These are phyloP conservation scores for Arthrocladium fulminans DNA, from an alignment of 2,329 filamentous ascomycete species.

Conservation along the genomic window DNA sequence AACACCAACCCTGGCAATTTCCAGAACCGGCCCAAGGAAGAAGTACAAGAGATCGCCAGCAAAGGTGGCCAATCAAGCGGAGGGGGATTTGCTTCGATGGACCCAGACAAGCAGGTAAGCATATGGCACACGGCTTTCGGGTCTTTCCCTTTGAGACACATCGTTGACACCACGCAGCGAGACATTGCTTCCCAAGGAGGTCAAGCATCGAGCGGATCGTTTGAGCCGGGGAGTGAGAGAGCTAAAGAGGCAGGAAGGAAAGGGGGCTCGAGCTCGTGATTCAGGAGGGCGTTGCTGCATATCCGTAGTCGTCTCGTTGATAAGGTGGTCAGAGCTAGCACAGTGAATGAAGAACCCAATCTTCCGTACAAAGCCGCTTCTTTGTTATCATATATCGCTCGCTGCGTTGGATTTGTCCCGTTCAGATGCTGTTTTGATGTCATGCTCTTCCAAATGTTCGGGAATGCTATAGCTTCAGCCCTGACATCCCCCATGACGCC, in stretches of 20 bases:
- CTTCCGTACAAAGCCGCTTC: no score
- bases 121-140: not conserved
- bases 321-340: no score
- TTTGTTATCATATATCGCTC: no score
- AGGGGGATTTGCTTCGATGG: slow-evolving; percentile 26
- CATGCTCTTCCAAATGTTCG: no score
- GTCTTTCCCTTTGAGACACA: not conserved
- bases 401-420: no score
- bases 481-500: no score
- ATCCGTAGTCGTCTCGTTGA: no score
- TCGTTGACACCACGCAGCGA: slow-evolving; percentile 28
- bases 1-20: slow-evolving; percentile 29
- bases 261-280: slow-evolving; percentile 33
- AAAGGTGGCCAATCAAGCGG: slow-evolving; percentile 28
- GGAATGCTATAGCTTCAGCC: no score
- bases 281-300: no score
- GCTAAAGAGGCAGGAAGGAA: slow-evolving; percentile 48
- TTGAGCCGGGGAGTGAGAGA: slow-evolving; percentile 45
- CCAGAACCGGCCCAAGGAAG: slow-evolving; percentile 27
- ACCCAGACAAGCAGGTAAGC: slow-evolving; percentile 27
- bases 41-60: slow-evolving; percentile 32
- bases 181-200: slow-evolving; percentile 50
- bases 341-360: no score
- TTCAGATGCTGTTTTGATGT: no score
- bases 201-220: slow-evolving; percentile 45